Percentiles rank a stretch among this genome's conserved stretches.
Evolutionary conservation across 805 yeast species (phyloP).

Genomic region (Monosporozyma yasuniensis): DNA sequence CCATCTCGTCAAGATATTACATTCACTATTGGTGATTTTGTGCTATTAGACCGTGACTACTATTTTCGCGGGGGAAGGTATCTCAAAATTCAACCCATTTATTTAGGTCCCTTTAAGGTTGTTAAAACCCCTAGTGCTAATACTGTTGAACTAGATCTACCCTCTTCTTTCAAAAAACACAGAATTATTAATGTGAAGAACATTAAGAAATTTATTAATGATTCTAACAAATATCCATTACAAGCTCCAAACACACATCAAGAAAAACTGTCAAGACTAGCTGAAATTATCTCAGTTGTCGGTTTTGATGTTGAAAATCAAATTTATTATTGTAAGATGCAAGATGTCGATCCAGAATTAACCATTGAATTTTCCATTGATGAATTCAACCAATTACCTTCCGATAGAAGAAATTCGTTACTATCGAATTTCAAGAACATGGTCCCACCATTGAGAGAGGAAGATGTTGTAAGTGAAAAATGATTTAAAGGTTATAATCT

Average conservation of each 20-base stretch:
- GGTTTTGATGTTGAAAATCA: constrained; percentile 2
- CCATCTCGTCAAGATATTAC: background rate
- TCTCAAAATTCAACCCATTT: constrained; percentile 2
- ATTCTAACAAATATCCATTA: background rate
- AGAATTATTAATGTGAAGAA: constrained; percentile 5
- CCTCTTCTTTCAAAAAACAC: constrained; percentile 2
- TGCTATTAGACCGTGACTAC: constrained; percentile 5
- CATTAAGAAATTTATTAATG: background rate
- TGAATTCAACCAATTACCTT: constrained; percentile 3
- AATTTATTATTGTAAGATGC: constrained; percentile 3
- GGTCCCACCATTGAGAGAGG: background rate
- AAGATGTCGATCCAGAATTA: constrained; percentile 3
- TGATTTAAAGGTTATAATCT: too few species aligned
- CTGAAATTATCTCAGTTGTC: constrained; percentile 4
- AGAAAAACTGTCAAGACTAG: background rate
- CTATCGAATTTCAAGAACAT: background rate
- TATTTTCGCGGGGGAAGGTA: constrained; percentile 5
- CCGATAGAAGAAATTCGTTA: background rate
- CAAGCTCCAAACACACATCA: background rate
- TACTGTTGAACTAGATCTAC: constrained; percentile 8
- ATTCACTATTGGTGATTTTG: constrained; percentile 3
- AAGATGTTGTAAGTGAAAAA: too few species aligned
- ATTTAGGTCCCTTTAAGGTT: constrained; percentile 6
- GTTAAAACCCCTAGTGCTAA: constrained; percentile 2
- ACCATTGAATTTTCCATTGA: background rate